Evolutionary conservation across 345 rosid species (phyloP).

Genomic region (Brassica carinata): DNA sequence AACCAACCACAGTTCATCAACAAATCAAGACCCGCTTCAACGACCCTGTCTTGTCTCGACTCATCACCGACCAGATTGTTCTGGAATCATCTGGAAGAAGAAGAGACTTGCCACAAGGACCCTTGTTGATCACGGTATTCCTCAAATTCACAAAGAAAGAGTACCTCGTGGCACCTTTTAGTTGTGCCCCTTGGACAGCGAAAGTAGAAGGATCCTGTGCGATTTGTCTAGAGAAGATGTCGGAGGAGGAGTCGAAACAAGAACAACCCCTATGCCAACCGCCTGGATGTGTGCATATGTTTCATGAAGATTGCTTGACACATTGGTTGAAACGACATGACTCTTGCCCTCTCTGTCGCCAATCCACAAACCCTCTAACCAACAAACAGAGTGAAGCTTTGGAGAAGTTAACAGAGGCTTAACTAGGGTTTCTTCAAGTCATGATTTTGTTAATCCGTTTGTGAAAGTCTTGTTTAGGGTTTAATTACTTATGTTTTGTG

Average conservation of each 20-base stretch:
- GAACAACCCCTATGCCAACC: neutral
- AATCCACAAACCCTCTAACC: neutral
- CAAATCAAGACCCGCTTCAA: neutral
- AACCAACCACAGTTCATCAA: neutral
- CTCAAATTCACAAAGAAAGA: neutral
- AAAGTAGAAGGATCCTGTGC: neutral
- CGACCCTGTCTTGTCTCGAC: constrained; percentile 12
- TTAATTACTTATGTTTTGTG: neutral
- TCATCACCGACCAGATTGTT: neutral
- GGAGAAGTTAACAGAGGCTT: neutral
- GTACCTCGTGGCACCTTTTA: neutral
- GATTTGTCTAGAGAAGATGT: neutral
- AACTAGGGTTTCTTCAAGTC: neutral
- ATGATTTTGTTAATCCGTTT: neutral
- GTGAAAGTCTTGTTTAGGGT: neutral
- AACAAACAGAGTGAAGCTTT: neutral
- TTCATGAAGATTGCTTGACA: neutral
- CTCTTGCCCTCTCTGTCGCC: constrained; percentile 14
- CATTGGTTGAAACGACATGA: constrained; percentile 2
- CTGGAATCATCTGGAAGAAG: neutral
- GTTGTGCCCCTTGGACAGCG: neutral
- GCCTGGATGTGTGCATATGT: neutral
- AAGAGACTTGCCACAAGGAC: neutral
- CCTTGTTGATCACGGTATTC: neutral
- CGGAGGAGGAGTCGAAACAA: neutral